Base-by-base conservation (phyloP, 139 green algal genomes). In the Spirogloea muscicola region DNA sequence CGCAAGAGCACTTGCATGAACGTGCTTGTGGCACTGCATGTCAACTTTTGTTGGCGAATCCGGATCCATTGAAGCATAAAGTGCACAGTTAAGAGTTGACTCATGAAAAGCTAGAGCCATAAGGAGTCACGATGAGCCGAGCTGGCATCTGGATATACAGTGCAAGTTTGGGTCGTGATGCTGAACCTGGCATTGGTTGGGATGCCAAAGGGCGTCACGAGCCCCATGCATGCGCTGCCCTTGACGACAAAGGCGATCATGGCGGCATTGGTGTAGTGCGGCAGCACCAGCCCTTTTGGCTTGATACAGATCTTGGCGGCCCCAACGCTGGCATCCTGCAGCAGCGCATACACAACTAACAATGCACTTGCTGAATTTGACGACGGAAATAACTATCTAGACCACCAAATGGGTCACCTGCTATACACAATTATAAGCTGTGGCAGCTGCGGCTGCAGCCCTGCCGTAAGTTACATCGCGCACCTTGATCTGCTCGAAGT, bases 121-220 rank as follows among this genome's bases (percentile, higher is more conserved):
- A n/a, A n/a, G n/a, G n/a, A n/a, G n/a, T n/a, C n/a, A n/a, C n/a
- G n/a, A n/a, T n/a, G n/a, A n/a, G n/a, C n/a, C n/a, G n/a, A n/a
- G n/a, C n/a, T n/a, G n/a, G n/a, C n/a, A n/a, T n/a, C n/a, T n/a
- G n/a, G n/a, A n/a, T n/a, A n/a, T n/a, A n/a, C n/a, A n/a, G n/a
- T n/a, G n/a, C n/a, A n/a, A n/a, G n/a, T n/a, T n/a, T n/a, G 21
- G 46, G 21, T 21, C 46, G n/a, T 18, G 18, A 21, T 21, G 21
- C 18, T 60, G n/a, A 18, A 67, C 60, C 60, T 70, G 21, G 58
- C n/a, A 29, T 27, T 52, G 58, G 69, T 79, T 18, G 69, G 69
- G 18, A 77, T 77, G 16, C 69, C 69, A 31, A 77, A 33, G 13
- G 69, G 69, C 0, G 69, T 76, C 38, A 77, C 62, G 33, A 77